Evolutionary conservation across 352 stramenopile species (phyloP).

Genomic region (Pythium apleroticum): DNA sequence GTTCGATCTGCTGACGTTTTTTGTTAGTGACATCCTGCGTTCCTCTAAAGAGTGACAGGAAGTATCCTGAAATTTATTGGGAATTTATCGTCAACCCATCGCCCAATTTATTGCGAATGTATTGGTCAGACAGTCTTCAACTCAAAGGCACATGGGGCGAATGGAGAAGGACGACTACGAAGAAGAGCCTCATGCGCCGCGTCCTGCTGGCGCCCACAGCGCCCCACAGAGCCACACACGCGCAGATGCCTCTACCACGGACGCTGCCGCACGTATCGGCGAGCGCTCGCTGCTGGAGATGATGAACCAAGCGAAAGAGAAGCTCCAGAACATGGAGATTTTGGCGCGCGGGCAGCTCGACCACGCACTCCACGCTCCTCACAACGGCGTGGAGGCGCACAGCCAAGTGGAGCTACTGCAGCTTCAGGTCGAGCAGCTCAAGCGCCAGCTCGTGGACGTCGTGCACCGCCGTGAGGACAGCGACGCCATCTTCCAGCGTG

Average conservation of each 20-base stretch:
- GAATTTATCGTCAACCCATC: not conserved
- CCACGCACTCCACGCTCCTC: not conserved
- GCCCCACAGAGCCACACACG: not conserved
- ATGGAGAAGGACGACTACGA: not conserved
- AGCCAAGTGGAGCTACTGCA: conserved; percentile 37
- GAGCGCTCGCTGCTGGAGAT: conserved; percentile 32
- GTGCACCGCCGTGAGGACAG: conserved; percentile 64
- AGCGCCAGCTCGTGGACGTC: conserved; percentile 38
- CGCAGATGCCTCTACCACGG: not conserved
- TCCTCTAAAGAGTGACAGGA: not conserved
- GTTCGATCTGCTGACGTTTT: not conserved
- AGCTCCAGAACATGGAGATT: conserved; percentile 56
- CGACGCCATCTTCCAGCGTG: conserved; percentile 56
- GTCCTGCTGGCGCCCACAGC: not conserved
- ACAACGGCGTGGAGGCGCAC: not conserved
- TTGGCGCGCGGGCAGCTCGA: conserved; percentile 41
- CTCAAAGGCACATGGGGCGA: not conserved
- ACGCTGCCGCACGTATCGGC: not conserved
- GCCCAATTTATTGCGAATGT: not conserved
- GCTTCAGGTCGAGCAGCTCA: conserved; percentile 51
- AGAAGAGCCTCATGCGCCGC: conserved; percentile 1
- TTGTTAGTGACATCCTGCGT: conserved; percentile 9
- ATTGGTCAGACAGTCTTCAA: conserved; percentile 6
- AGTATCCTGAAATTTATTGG: not conserved
- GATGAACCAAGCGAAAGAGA: conserved; percentile 41